Evolutionary conservation across 225 moss, liverwort and hornwort species (phyloP).

Genomic region (Antitrichia curtipendula): DNA sequence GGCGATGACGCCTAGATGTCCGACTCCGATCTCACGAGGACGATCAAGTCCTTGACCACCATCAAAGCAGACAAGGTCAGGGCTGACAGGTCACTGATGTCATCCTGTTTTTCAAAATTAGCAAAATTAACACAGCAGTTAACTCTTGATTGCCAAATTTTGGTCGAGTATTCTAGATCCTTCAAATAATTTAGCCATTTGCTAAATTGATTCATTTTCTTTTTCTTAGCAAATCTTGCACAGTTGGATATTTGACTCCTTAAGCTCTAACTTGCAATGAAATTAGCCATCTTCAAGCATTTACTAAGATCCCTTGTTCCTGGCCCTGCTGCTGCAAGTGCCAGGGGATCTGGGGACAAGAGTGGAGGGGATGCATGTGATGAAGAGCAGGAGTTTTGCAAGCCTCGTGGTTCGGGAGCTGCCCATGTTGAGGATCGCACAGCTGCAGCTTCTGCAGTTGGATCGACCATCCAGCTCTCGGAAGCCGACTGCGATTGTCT

Average conservation of each 20-base stretch:
- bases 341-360: background rate
- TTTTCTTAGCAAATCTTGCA: background rate
- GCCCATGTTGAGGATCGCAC: background rate
- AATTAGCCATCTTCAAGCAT: no score
- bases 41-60: background rate
- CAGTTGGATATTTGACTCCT: background rate
- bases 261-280: background rate
- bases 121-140: background rate
- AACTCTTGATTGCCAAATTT: background rate
- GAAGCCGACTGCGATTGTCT: slow-evolving; percentile 11
- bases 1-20: background rate
- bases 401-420: background rate
- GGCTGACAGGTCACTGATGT: background rate
- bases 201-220: background rate
- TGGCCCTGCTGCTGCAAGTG: background rate
- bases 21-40: slow-evolving; percentile 1
- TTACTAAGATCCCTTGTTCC: no score
- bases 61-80: background rate
- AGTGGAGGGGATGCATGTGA: background rate
- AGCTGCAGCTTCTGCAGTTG: background rate
- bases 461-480: background rate
- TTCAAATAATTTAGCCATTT: background rate
- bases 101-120: background rate
- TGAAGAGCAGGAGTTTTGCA: background rate
- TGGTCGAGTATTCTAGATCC: background rate